Base-by-base conservation (phyloP, 208 protist genomes). In the Acanthamoeba quina region DNA sequence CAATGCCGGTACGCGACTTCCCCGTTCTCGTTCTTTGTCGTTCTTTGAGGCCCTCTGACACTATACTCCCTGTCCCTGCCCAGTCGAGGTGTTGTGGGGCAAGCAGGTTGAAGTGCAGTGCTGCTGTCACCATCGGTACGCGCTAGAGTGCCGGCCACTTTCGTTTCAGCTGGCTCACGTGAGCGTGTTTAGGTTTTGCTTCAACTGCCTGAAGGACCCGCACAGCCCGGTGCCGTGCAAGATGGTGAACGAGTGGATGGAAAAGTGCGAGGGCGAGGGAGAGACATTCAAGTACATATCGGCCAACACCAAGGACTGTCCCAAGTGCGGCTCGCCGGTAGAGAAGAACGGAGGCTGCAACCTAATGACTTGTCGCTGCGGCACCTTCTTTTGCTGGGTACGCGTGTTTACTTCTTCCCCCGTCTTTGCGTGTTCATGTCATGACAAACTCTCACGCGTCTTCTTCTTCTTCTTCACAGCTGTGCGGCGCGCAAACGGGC, bases 61-160 rank as follows among this genome's bases (percentile, higher is more conserved):
- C 60, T 21, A 2, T 29, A 0, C 1, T 10, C 29, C 34, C 58
- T 19, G 62, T 64, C 37, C 37, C 52, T 56, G 5, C 58, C 13
- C 52, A 62, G 82, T 41, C 19, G 82, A 90, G 58, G 58, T 49
- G 10, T 24, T 90, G 19, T 90, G 82, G 82, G 21, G 49, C 58
- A 90, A 90, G 82, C 82, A 90, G n/a, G 41, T 90, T 13, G 82
- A 90, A n/a, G 82, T 90, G 34, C 82, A 90, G 52, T 90, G 82
- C 41, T 9, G n/a, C 44, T 90, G 82, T 11, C 31, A 60, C 26
- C 82, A 90, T n/a, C 41, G 82, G 58, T 88, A 37, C 24, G 24
- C 7, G 15, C 15, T n/a, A 5, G 0, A 5, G 15, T 64, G 58
- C 54, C 13, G 9, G 3, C 34, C 58, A 1, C 60, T 6, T 76